Evolutionary conservation across 164 flowering plant genomes (phyloP), one percentile per base, ranked within the genome.

Genomic region (Stephania japonica): DNA sequence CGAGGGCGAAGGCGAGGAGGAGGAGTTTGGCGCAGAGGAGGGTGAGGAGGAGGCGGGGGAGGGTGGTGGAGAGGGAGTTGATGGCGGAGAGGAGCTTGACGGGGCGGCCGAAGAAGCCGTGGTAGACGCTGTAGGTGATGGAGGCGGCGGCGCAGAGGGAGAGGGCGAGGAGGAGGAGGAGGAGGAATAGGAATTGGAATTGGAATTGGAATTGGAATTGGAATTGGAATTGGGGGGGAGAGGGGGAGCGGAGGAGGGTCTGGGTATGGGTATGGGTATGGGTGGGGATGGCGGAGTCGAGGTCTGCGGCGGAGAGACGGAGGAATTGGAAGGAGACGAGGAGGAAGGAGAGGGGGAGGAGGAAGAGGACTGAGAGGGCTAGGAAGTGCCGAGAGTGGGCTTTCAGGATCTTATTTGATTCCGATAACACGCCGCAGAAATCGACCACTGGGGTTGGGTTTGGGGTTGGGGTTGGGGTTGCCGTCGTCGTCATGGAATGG

Each of bases 371-470:
- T 11, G 92, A 85, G 70, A 89, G 89, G 7, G 86, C 93, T 0
- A 88, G 77, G 87, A 91, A 89, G 76, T 91, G 97, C 78, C 93
- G 90, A 23, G 92, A 84, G 80, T 91, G 91, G 27, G 93, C 87
- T 78, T 80, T 79, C 65, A 88, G 73, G 41, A 91, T 84, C 11
- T 88, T 87, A 62, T 74, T 80, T 24, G 92, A 76, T 80, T 88
- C 89, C 0, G 83, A 68, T 41, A 87, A 72, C 23, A 87, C 76
- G 4, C 84, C 71, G 62, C 76, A 79, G 56, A 84, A 74, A 61
- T 77, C 71, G 9, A 72, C 42, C 2, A 73, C 18, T 49, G 67
- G 42, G 1, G 65, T 49, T 21, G 75, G 69, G 78, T 61, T 72
- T 69, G 64, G 62, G 61, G 61, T 50, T 25, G 56, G 44, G 27